Evolutionary conservation across 306 rosid genomes (phyloP).

Genomic region (Ziziphus jujuba): DNA sequence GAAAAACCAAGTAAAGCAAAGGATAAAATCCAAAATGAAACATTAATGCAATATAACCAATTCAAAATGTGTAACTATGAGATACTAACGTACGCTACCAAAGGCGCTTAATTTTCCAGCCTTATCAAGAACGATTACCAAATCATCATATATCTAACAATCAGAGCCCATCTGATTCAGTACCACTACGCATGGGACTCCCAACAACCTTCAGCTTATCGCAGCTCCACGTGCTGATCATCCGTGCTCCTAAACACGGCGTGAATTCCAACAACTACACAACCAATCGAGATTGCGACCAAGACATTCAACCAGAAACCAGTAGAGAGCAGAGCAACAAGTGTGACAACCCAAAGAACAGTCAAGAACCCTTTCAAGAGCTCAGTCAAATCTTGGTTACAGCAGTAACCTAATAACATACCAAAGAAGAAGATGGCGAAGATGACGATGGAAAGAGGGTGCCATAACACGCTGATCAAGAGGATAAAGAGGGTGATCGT

Average conservation of each 20-base stretch:
- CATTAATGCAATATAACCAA: too few species aligned
- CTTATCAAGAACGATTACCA: too few species aligned
- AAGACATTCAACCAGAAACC: conserved; percentile 57
- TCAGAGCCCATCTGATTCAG: too few species aligned
- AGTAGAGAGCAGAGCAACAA: conserved; percentile 51
- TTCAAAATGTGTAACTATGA: too few species aligned
- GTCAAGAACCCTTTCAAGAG: conserved; percentile 35
- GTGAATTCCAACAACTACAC: conserved; percentile 39
- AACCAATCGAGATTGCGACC: conserved; percentile 46
- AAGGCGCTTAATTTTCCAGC: too few species aligned
- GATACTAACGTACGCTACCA: too few species aligned
- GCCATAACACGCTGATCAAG: conserved; percentile 83
- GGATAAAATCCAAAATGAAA: too few species aligned
- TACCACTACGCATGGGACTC: too few species aligned
- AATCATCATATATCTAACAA: too few species aligned
- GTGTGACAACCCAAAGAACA: conserved; percentile 41
- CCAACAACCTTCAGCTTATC: too few species aligned
- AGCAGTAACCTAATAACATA: conserved; percentile 70
- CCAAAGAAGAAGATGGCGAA: conserved; percentile 58
- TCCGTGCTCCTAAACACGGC: conserved; percentile 54
- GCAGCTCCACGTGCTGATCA: conserved; percentile 51
- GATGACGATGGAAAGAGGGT: conserved; percentile 66
- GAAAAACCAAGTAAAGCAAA: too few species aligned
- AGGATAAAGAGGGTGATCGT: conserved; percentile 42
- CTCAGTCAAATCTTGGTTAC: conserved; percentile 47